These are phyloP conservation scores for Coffea canephora DNA, from an alignment of 257 asterid genomes.

Conservation along the genomic window DNA sequence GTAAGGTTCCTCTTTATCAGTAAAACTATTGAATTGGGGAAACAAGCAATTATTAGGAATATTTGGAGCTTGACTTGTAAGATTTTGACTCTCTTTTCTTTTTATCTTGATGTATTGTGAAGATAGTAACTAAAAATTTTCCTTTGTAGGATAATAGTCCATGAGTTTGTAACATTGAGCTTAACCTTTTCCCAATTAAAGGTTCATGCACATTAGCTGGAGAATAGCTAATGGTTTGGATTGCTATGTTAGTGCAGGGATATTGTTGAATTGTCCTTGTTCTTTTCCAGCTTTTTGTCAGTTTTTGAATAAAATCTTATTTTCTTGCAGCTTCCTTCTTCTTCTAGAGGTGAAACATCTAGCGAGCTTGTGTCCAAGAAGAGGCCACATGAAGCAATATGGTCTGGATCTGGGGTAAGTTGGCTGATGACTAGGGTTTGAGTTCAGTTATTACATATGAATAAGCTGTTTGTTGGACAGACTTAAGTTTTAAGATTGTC, in stretches of 20 bases:
- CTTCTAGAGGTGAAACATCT: constrained; percentile 72
- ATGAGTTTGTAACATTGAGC: constrained; percentile 11
- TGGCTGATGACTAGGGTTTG: not conserved
- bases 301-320: constrained; percentile 22
- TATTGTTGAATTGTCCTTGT: not conserved
- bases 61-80: not conserved
- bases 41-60: not conserved
- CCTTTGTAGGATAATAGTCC: not conserved
- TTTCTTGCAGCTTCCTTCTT: constrained; percentile 52
- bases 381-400: constrained; percentile 63
- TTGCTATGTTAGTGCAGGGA: not conserved
- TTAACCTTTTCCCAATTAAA: not conserved
- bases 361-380: constrained; percentile 56
- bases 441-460: not conserved
- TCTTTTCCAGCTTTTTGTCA: not conserved
- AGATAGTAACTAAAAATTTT: not conserved
- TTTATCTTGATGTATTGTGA: not conserved
- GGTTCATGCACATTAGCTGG: not conserved
- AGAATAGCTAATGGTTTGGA: not conserved
- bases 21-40: not conserved
- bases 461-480: not conserved
- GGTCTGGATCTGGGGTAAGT: constrained; percentile 72
- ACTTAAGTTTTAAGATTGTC: not conserved
- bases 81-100: not conserved
- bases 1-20: not conserved